Percentiles rank a stretch among this genome's conserved stretches.
Conservation (phyloP, 1,284 basidiomycete genomes). For the Cystobasidiaceae sp. region DNA sequence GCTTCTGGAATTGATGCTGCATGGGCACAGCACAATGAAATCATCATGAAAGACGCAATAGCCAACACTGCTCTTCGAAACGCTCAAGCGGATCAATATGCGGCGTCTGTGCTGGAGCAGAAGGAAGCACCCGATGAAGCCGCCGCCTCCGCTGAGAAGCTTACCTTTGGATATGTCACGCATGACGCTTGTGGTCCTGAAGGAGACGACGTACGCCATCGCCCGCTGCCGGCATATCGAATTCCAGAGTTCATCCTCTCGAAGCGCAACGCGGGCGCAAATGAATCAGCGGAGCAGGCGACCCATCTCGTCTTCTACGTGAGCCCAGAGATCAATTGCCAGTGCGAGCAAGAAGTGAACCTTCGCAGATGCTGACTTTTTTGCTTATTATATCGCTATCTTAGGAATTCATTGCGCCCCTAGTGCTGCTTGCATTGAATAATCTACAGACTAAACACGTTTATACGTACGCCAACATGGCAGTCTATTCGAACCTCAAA, state of each 20-base stretch:
- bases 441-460: slow-evolving; percentile 17
- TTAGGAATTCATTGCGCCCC: slow-evolving; percentile 39
- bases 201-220: slow-evolving; percentile 43
- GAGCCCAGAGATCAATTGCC: not conserved
- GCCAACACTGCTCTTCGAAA: not conserved
- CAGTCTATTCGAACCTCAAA: slow-evolving; percentile 24
- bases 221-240: slow-evolving; percentile 36
- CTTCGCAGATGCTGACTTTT: no score
- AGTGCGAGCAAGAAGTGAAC: no score
- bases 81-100: not conserved
- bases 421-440: slow-evolving; percentile 38
- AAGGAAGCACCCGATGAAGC: no score
- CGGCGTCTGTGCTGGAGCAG: not conserved
- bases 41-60: slow-evolving; percentile 1
- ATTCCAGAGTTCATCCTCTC: slow-evolving; percentile 41
- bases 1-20: not conserved
- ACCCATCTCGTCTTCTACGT: slow-evolving; percentile 40
- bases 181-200: slow-evolving; percentile 38
- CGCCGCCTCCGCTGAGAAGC: not conserved
- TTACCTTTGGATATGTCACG: slow-evolving; percentile 33
- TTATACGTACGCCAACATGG: slow-evolving; percentile 33
- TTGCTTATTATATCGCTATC: no score
- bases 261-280: slow-evolving; percentile 19
- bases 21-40: not conserved
- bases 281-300: not conserved